A percentile compares a stretch with the other conserved stretches of the same genome.
Evolutionary conservation across 2,329 filamentous ascomycete species (phyloP).

Genomic region (Apiospora pterosperma): DNA sequence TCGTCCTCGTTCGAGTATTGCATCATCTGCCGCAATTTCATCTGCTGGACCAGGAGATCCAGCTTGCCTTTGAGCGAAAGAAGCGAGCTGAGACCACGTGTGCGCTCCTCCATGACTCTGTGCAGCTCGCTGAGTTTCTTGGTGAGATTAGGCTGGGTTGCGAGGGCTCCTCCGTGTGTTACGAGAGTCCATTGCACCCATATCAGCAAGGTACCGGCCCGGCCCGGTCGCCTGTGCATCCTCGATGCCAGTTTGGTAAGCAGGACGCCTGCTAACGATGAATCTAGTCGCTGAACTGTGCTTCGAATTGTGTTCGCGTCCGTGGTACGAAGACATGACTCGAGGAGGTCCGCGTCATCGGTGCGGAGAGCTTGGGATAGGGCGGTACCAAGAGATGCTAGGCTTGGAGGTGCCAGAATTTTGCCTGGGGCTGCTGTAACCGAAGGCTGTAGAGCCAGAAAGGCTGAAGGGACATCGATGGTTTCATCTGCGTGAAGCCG

Average conservation of each 20-base stretch:
- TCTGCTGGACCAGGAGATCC: slow-evolving; percentile 88
- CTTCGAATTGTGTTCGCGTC: slow-evolving; percentile 76
- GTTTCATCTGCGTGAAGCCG: slow-evolving; percentile 70
- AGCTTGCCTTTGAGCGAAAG: slow-evolving; percentile 91
- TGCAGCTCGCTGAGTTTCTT: slow-evolving; percentile 75
- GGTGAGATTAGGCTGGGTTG: slow-evolving; percentile 79
- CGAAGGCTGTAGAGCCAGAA: slow-evolving; percentile 38
- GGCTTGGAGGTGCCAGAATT: slow-evolving; percentile 59
- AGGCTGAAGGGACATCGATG: slow-evolving; percentile 70
- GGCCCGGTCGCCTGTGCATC: slow-evolving; percentile 80
- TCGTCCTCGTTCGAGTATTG: slow-evolving; percentile 54
- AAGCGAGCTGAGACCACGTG: slow-evolving; percentile 76
- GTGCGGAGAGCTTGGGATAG: slow-evolving; percentile 89
- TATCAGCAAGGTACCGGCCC: slow-evolving; percentile 84
- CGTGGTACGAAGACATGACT: slow-evolving; percentile 82
- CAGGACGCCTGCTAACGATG: slow-evolving; percentile 72
- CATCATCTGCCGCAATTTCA: slow-evolving; percentile 72
- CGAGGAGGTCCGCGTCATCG: slow-evolving; percentile 84
- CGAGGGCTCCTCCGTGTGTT: slow-evolving; percentile 86
- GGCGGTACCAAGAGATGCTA: slow-evolving; percentile 85
- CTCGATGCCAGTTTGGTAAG: slow-evolving; percentile 83
- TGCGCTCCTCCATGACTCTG: slow-evolving; percentile 82
- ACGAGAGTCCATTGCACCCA: slow-evolving; percentile 97
- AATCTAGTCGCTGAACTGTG: slow-evolving; percentile 89
- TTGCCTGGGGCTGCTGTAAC: slow-evolving; percentile 41